These are phyloP conservation scores for Alternaria panax DNA, from an alignment of 2,329 filamentous ascomycete species.

Conservation along the genomic window DNA sequence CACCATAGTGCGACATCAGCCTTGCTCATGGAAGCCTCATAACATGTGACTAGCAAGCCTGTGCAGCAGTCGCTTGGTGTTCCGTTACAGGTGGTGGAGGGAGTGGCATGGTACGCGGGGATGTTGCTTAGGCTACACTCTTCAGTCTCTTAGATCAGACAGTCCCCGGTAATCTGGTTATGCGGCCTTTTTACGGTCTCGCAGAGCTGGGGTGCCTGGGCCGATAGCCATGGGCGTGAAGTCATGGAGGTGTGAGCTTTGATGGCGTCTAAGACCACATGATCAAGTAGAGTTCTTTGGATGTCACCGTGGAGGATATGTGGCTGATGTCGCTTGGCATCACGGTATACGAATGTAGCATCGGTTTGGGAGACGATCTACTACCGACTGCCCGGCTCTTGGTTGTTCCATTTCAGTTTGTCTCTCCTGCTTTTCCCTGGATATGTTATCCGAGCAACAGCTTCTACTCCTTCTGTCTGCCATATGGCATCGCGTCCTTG, in stretches of 20 bases:
- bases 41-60: neutral
- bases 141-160: neutral
- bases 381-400: neutral
- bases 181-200: neutral
- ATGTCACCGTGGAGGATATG: neutral
- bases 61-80: neutral
- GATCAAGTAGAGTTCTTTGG: neutral
- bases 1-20: neutral
- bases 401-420: neutral
- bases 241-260: neutral
- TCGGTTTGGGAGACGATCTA: neutral
- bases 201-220: neutral
- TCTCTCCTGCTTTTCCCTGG: neutral
- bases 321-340: neutral
- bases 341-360: neutral
- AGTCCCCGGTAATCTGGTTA: neutral
- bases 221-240: neutral
- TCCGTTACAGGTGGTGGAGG: neutral
- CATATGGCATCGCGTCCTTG: neutral
- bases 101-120: neutral
- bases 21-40: neutral
- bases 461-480: neutral
- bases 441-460: neutral
- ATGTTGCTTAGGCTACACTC: neutral
- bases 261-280: neutral